Evolutionary conservation across 306 rosid species (phyloP).

Genomic region (Cucumis sativus): DNA sequence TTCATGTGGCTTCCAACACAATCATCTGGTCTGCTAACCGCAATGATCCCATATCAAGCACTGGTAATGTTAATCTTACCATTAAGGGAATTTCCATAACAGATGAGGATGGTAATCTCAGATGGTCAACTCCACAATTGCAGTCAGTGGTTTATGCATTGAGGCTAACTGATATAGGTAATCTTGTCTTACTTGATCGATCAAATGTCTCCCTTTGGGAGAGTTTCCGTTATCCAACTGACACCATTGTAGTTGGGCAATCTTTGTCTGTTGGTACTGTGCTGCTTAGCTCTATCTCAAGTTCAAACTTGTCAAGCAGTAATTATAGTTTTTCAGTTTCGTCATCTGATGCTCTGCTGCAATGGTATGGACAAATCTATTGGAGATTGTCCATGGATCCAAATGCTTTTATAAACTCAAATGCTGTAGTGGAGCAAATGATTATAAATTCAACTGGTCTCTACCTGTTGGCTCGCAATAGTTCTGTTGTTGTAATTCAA

Average conservation of each 20-base stretch:
- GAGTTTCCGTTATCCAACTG: slow-evolving; percentile 72
- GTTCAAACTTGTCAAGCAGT: slow-evolving; percentile 41
- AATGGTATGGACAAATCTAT: slow-evolving; percentile 66
- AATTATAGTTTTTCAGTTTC: slow-evolving; percentile 33
- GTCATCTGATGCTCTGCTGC: slow-evolving; percentile 49
- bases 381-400: slow-evolving; percentile 63
- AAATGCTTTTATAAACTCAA: slow-evolving; percentile 26
- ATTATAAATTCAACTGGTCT: slow-evolving; percentile 43
- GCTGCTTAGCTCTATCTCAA: slow-evolving; percentile 34
- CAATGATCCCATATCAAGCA: slow-evolving; percentile 37
- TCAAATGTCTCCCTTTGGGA: slow-evolving; percentile 77
- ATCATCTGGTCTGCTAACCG: slow-evolving; percentile 80
- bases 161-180: slow-evolving; percentile 56
- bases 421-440: slow-evolving; percentile 38
- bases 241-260: slow-evolving; percentile 76
- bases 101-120: slow-evolving; percentile 22
- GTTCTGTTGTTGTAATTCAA: slow-evolving; percentile 29
- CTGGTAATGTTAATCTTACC: slow-evolving; percentile 43
- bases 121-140: slow-evolving; percentile 70
- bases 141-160: slow-evolving; percentile 32
- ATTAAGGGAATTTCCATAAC: slow-evolving; percentile 31
- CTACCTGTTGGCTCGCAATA: slow-evolving; percentile 42
- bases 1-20: slow-evolving; percentile 51
- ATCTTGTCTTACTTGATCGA: slow-evolving; percentile 53
- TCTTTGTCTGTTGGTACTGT: slow-evolving; percentile 33